Base-by-base conservation (phyloP, 2,329 filamentous ascomycete genomes). In the Colletotrichum sp. region DNA sequence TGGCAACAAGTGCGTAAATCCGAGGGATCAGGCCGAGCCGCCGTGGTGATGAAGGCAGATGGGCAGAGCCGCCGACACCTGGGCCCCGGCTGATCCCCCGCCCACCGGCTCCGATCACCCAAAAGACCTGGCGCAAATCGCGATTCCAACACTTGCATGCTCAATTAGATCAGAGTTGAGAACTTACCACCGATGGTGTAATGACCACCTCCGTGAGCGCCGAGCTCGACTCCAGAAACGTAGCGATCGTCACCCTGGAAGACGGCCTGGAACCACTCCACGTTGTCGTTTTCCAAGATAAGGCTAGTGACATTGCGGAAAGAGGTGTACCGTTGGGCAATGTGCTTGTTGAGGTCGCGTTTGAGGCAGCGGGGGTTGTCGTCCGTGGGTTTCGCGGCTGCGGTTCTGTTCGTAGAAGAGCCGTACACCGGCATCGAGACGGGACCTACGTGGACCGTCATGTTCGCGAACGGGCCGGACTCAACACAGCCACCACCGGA, bases 401-500 rank as follows among this genome's bases (percentile, higher is more conserved):
- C 76, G 56, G 43, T 48, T 22, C 60, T 30, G 16, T 74, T 68
- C 15, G 70, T 39, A 58, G 55, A 66, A 69, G 32, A 78, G 43
- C 32, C 76, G 27, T 74, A 66, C 15, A 75, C 36, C 78, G 77
- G 27, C 22, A 65, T 58, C n/a, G 28, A 56, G n/a, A 8, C 65
- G 80, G 85, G 84, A 1, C 86, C 85, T 66, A 87, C 79, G 77
- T 84, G 85, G 58, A 85, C 82, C 5, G 80, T 83, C 78, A 85
- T 84, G 78, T 85, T 84, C 36, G 79, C 79, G 27, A 90, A 85
- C 2, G 83, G 83, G 9, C 84, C 83, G 55, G 77, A 75, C n/a
- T 75, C 78, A 32, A 86, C 80, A 66, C 84, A 76, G 10, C 90
- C 90, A 60, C 90, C 90, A 15, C 90, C 90, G 0, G 84, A 83